Evolutionary conservation across 805 yeast species (phyloP).

Genomic region (Metschnikowia lunata): DNA sequence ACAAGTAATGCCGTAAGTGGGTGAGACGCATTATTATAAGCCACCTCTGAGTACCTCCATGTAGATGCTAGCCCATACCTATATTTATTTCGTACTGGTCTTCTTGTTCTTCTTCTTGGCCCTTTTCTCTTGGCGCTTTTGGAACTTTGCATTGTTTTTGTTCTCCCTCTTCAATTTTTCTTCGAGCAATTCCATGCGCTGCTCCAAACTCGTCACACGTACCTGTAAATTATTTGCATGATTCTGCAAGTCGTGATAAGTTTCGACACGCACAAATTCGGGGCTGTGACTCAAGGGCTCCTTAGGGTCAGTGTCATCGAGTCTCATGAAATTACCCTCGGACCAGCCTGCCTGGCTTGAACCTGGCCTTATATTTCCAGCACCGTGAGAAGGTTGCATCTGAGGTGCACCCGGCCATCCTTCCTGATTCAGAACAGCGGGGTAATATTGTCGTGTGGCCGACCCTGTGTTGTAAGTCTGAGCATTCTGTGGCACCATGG

Average conservation of each 20-base stretch:
- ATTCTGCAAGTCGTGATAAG: conserved; percentile 30
- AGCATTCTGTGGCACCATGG: too few relatives aligned
- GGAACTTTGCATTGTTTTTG: conserved; percentile 2
- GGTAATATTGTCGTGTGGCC: background rate
- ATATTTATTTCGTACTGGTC: background rate
- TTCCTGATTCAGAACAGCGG: conserved; percentile 2
- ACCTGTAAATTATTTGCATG: conserved; percentile 31
- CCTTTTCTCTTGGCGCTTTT: conserved; percentile 7
- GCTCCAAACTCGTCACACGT: conserved; percentile 12
- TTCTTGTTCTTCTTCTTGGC: conserved; percentile 6
- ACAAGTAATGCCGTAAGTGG: too few relatives aligned
- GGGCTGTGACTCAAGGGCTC: background rate
- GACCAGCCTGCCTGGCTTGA: conserved; percentile 1
- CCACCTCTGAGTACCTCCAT: too few relatives aligned
- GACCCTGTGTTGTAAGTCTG: too few relatives aligned
- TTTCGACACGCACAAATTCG: conserved; percentile 4
- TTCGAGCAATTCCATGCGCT: conserved; percentile 9
- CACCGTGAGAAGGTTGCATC: background rate
- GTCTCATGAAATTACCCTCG: background rate
- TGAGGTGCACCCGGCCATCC: conserved; percentile 1
- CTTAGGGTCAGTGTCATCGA: background rate
- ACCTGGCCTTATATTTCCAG: background rate
- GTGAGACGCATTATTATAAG: too few relatives aligned
- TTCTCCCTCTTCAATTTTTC: conserved; percentile 7
- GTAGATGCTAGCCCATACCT: too few relatives aligned